phyloP scores from a whole-genome alignment of 1,284 basidiomycete species.

The Pholiota adiposa region DNA sequence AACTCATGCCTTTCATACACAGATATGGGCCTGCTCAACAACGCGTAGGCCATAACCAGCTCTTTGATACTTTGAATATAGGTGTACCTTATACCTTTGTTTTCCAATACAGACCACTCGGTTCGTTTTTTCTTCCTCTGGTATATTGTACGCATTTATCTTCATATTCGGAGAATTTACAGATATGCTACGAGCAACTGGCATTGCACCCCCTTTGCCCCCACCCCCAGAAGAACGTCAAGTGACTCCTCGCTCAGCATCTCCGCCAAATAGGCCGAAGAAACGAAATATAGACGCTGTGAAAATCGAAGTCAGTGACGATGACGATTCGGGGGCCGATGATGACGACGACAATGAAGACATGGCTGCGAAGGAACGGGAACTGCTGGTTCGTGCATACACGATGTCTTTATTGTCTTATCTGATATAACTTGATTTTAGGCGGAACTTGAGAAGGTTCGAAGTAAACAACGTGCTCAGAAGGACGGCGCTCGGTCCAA shows the following conservation, averaged over 20 bases:
- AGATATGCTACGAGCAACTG: conserved; percentile 18
- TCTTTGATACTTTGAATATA: too few relatives aligned
- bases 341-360: neutral
- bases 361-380: conserved; percentile 7
- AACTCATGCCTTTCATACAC: conserved; percentile 1
- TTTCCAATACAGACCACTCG: too few relatives aligned
- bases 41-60: neutral
- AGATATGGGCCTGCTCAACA: conserved; percentile 10
- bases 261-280: neutral
- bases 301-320: too few relatives aligned
- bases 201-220: conserved; percentile 9
- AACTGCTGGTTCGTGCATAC: neutral
- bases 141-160: too few relatives aligned
- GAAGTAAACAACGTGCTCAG: conserved; percentile 4
- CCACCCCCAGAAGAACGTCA: neutral
- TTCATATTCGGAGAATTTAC: too few relatives aligned
- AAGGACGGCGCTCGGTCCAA: neutral
- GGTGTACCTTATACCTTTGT: too few relatives aligned
- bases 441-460: conserved; percentile 8
- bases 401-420: neutral
- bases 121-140: too few relatives aligned
- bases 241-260: neutral
- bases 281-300: neutral
- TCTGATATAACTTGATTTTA: too few relatives aligned
- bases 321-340: neutral